phyloP scores from a whole-genome alignment of 2,329 filamentous ascomycete genomes.

The Akanthomyces lecanii region DNA sequence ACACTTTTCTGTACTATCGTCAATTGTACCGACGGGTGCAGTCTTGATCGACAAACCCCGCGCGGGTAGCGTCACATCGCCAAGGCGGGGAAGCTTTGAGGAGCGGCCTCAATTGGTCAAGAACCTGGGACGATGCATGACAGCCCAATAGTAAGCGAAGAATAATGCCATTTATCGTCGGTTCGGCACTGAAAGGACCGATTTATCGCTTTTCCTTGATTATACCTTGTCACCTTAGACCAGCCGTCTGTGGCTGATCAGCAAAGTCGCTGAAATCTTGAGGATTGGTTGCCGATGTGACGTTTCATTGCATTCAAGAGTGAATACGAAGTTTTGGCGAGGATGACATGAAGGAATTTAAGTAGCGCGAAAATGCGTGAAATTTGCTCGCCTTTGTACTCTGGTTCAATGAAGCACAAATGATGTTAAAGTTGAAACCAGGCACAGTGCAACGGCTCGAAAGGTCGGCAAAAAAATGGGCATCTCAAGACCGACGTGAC shows the following conservation, averaged over 20 bases:
- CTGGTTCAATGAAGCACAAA: too few species aligned
- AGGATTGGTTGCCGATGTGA: too few species aligned
- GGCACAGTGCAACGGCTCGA: too few species aligned
- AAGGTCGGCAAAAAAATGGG: too few species aligned
- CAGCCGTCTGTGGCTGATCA: not conserved
- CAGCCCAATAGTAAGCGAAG: not conserved
- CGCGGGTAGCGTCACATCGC: not conserved
- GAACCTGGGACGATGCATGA: not conserved
- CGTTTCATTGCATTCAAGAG: too few species aligned
- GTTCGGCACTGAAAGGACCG: not conserved
- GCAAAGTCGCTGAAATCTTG: too few species aligned
- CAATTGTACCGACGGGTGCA: not conserved
- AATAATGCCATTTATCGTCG: not conserved
- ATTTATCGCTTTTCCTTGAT: not conserved
- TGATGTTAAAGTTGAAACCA: too few species aligned
- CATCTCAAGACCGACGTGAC: too few species aligned
- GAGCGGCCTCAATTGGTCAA: not conserved
- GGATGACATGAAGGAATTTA: too few species aligned
- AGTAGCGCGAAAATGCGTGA: too few species aligned
- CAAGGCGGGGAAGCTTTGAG: not conserved
- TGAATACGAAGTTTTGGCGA: too few species aligned
- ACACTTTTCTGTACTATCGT: not conserved
- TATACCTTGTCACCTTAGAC: not conserved
- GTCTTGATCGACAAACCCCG: not conserved
- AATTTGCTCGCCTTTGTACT: too few species aligned